Evolutionary conservation across 495 filamentous ascomycete species (phyloP).

Genomic region (Xanthoparmelia taractica): DNA sequence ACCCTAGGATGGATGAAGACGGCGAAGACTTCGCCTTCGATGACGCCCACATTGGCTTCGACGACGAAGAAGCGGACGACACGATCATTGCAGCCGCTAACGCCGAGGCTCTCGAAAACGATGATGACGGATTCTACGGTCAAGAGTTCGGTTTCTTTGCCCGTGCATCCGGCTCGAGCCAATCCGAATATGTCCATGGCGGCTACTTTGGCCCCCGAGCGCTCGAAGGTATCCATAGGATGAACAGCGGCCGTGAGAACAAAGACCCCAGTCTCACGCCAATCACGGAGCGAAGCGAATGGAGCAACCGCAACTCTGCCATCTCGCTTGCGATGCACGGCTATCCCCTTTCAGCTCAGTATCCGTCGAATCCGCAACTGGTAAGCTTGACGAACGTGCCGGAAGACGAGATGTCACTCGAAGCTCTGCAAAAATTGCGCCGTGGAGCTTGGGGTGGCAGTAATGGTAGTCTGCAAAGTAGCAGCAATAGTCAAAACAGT

Average conservation of each 20-base stretch:
- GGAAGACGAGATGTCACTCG: slow-evolving; percentile 62
- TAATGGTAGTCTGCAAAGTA: slow-evolving; percentile 60
- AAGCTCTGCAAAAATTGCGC: slow-evolving; percentile 62
- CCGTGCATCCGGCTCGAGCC: slow-evolving; percentile 42
- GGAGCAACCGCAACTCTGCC: slow-evolving; percentile 86
- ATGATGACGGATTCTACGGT: slow-evolving; percentile 89
- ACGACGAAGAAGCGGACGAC: slow-evolving; percentile 61
- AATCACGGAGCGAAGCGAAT: slow-evolving; percentile 93
- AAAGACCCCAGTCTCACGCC: slow-evolving; percentile 90
- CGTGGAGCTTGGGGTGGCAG: slow-evolving; percentile 75
- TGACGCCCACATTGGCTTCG: slow-evolving; percentile 32
- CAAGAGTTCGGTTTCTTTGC: slow-evolving; percentile 98
- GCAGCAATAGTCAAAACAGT: slow-evolving; percentile 51
- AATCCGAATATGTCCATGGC: slow-evolving; percentile 58
- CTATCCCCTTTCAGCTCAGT: slow-evolving; percentile 29
- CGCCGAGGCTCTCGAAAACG: slow-evolving; percentile 83
- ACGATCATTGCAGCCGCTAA: slow-evolving; percentile 91
- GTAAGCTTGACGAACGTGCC: slow-evolving; percentile 54
- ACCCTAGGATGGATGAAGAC: slow-evolving; percentile 28
- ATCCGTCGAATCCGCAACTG: slow-evolving; percentile 48
- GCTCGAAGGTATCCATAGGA: slow-evolving; percentile 54
- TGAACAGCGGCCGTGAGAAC: slow-evolving; percentile 59
- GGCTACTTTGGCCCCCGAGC: slow-evolving; percentile 83
- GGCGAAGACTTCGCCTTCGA: slow-evolving; percentile 43
- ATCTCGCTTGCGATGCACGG: slow-evolving; percentile 61